phyloP scores from a whole-genome alignment of 1,284 basidiomycete species.

The Caloboletus inedulis region DNA sequence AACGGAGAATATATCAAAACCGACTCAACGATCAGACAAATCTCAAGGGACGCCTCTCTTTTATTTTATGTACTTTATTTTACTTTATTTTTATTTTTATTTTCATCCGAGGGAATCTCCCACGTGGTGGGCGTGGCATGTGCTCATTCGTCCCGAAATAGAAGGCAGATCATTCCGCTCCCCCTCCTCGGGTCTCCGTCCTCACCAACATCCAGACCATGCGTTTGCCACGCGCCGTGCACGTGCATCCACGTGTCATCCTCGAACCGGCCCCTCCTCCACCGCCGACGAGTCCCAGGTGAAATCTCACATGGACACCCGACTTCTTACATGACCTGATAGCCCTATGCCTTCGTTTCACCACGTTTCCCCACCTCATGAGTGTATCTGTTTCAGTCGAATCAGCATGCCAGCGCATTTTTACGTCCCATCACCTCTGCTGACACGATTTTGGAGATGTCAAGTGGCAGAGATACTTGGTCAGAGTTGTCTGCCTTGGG shows the following conservation, averaged over 20 bases:
- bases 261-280: not conserved
- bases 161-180: slow-evolving; percentile 2
- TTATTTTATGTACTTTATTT: slow-evolving; percentile 5
- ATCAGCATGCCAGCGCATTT: not conserved
- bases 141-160: not conserved
- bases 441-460: not conserved
- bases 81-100: slow-evolving; percentile 12
- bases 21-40: not conserved
- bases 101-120: slow-evolving; percentile 10
- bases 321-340: too few relatives aligned
- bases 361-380: too few relatives aligned
- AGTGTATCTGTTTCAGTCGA: not conserved
- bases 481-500: too few relatives aligned
- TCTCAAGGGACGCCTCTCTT: slow-evolving; percentile 1
- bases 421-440: not conserved
- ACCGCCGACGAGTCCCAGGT: not conserved
- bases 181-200: too few relatives aligned
- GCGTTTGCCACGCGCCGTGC: slow-evolving; percentile 14
- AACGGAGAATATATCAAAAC: not conserved
- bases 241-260: slow-evolving; percentile 22
- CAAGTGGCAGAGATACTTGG: too few relatives aligned
- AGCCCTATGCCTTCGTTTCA: not conserved
- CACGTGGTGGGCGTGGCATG: slow-evolving; percentile 30
- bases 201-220: not conserved
- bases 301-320: too few relatives aligned